Evolutionary conservation across 306 rosid genomes (phyloP), one percentile per base, ranked within the genome.

Genomic region (Abrus precatorius): DNA sequence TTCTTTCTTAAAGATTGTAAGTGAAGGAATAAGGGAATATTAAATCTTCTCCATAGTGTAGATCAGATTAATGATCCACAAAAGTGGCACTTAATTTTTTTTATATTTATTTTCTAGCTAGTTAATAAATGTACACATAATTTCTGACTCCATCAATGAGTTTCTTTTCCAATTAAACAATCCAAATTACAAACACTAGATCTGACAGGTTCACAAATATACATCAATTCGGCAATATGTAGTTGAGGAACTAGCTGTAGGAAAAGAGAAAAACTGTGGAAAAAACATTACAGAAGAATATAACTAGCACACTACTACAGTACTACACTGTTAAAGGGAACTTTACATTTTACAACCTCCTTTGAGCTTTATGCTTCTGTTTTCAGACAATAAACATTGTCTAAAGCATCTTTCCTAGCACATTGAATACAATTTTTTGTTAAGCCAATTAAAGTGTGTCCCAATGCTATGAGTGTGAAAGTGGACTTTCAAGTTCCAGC

Each of bases 391-490:
- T 2, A 32, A 41, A 62, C 61, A 30, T 27, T 30, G 78, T 68
- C 36, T 50, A 80, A 69, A 80, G 67, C 52, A 74, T 77, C 73
- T 74, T 82, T 47, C n/a, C 14, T 30, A 20, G 57, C 36, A 71
- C 12, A 36, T 57, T 34, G 53, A 53, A 48, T 82, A 50, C 62
- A 30, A 57, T 38, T 12, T 53, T 75, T 67, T 74, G 32, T 49
- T 75, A 54, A 80, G 86, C 76, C 71, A 69, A 75, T 87, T 76
- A 60, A 67, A 65, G 59, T 57, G 49, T 32, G 72, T 56, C 77
- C 34, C 82, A 88, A 74, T 81, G 41, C 65, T 79, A 87, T 72
- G 85, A 61, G 70, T 57, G 84, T 78, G 78, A 28, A 80, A 77
- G 76, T 78, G 85, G 73, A 83, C 69, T 80, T 88, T 76, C 71